phyloP scores from a whole-genome alignment of 1,284 basidiomycete species.

The Sphaerobolus stellatus region DNA sequence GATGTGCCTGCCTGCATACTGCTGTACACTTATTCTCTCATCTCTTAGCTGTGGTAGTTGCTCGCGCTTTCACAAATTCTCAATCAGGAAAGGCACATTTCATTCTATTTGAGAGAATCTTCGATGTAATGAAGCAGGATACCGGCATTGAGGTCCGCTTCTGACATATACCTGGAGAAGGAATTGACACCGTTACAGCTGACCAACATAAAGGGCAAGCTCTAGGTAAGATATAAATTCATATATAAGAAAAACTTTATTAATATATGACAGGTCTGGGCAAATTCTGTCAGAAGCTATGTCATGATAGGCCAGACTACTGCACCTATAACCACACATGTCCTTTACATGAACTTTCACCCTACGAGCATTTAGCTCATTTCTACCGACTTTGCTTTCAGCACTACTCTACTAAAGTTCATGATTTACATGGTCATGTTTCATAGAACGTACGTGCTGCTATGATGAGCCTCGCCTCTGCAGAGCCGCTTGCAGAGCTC shows the following conservation, averaged over 20 bases:
- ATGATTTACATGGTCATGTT: not conserved
- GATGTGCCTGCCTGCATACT: not conserved
- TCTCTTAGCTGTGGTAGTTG: slow-evolving; percentile 18
- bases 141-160: slow-evolving; percentile 21
- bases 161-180: slow-evolving; percentile 24
- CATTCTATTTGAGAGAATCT: slow-evolving; percentile 22
- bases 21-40: not conserved
- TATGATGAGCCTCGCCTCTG: slow-evolving; percentile 10
- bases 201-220: slow-evolving; percentile 30
- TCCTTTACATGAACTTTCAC: not conserved
- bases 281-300: slow-evolving; percentile 2
- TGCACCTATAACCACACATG: not conserved
- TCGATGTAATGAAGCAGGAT: slow-evolving; percentile 19
- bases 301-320: not conserved
- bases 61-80: slow-evolving; percentile 24
- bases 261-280: not conserved
- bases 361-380: slow-evolving; percentile 6
- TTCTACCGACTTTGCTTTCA: slow-evolving; percentile 8
- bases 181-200: slow-evolving; percentile 23
- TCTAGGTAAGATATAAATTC: slow-evolving; percentile 14
- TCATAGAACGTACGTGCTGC: not conserved
- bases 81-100: slow-evolving; percentile 26
- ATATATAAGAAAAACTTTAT: not conserved
- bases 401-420: slow-evolving; percentile 2
- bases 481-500: not conserved